Conservation (phyloP, 345 rosid genomes). For the Leavenworthia alabamica region DNA sequence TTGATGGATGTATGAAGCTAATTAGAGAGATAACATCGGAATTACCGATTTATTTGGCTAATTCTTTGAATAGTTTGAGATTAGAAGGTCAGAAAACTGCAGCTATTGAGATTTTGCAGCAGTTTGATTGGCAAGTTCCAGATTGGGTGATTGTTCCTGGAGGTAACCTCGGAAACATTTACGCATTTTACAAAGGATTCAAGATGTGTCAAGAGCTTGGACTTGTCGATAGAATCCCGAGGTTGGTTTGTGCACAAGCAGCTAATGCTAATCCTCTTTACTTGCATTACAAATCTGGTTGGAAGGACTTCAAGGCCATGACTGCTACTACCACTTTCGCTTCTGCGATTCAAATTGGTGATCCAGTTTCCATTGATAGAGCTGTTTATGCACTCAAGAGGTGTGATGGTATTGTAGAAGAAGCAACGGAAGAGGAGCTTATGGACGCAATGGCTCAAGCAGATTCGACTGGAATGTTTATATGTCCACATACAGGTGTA, state of each 20-base stretch:
- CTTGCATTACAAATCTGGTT: slow-evolving; percentile 61
- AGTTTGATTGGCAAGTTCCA: slow-evolving; percentile 88
- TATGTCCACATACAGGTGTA: slow-evolving; percentile 91
- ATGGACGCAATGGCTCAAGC: slow-evolving; percentile 96
- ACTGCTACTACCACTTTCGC: slow-evolving; percentile 74
- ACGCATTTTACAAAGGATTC: slow-evolving; percentile 87
- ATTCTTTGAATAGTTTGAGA: slow-evolving; percentile 78
- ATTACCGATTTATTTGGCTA: slow-evolving; percentile 75
- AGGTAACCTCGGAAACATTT: slow-evolving; percentile 83
- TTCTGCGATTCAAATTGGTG: slow-evolving; percentile 91
- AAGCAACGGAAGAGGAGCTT: slow-evolving; percentile 82
- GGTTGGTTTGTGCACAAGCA: slow-evolving; percentile 86
- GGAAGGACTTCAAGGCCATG: slow-evolving; percentile 68
- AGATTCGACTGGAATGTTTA: slow-evolving; percentile 92
- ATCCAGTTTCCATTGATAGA: slow-evolving; percentile 87
- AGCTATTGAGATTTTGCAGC: slow-evolving; percentile 87
- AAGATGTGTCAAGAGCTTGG: slow-evolving; percentile 80
- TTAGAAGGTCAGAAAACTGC: slow-evolving; percentile 92
- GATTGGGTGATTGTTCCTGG: slow-evolving; percentile 98
- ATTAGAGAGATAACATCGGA: slow-evolving; percentile 79
- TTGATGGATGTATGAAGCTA: slow-evolving; percentile 87
- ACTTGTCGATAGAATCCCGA: slow-evolving; percentile 71
- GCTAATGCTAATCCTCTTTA: slow-evolving; percentile 93
- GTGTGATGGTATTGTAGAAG: slow-evolving; percentile 77
- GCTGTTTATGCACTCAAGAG: slow-evolving; percentile 74